Evolutionary conservation across 495 filamentous ascomycete genomes (phyloP).

Genomic region (Talaromyces trachyspermus): DNA sequence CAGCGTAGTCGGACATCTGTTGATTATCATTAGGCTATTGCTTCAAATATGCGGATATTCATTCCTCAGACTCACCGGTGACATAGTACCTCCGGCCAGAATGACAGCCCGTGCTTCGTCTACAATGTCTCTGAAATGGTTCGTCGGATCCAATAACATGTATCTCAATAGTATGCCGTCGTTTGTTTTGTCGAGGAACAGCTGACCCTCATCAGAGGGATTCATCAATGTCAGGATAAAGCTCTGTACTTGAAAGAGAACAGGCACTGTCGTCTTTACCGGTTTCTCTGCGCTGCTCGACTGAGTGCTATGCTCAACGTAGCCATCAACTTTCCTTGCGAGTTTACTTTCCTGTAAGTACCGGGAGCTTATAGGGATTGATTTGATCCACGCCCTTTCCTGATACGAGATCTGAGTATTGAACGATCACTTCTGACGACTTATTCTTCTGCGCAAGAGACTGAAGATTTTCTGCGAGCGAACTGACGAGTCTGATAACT

Average conservation of each 20-base stretch:
- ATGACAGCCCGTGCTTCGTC: slow-evolving; percentile 83
- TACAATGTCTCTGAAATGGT: slow-evolving; percentile 84
- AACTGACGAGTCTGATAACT: slow-evolving; percentile 70
- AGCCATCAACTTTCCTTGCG: slow-evolving; percentile 89
- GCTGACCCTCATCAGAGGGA: slow-evolving; percentile 74
- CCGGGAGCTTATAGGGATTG: slow-evolving; percentile 79
- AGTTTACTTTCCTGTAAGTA: slow-evolving; percentile 92
- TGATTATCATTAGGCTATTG: slow-evolving; percentile 6
- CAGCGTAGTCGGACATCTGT: slow-evolving; percentile 76
- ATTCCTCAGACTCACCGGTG: slow-evolving; percentile 50
- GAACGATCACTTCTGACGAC: slow-evolving; percentile 54
- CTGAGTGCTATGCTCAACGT: slow-evolving; percentile 55
- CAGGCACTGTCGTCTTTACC: slow-evolving; percentile 49
- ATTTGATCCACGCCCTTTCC: slow-evolving; percentile 91
- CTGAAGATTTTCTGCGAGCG: slow-evolving; percentile 57
- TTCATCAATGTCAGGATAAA: slow-evolving; percentile 84
- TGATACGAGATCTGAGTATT: slow-evolving; percentile 61
- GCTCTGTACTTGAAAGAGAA: slow-evolving; percentile 74
- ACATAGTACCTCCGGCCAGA: slow-evolving; percentile 94
- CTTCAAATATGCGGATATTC: neutral
- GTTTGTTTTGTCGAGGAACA: slow-evolving; percentile 64
- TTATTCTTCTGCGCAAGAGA: slow-evolving; percentile 37
- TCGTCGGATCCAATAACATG: slow-evolving; percentile 86
- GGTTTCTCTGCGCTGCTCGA: slow-evolving; percentile 13
- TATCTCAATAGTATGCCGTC: slow-evolving; percentile 65